Evolutionary conservation across 805 yeast species (phyloP).

Genomic region (Metschnikowia kunwiensis): DNA sequence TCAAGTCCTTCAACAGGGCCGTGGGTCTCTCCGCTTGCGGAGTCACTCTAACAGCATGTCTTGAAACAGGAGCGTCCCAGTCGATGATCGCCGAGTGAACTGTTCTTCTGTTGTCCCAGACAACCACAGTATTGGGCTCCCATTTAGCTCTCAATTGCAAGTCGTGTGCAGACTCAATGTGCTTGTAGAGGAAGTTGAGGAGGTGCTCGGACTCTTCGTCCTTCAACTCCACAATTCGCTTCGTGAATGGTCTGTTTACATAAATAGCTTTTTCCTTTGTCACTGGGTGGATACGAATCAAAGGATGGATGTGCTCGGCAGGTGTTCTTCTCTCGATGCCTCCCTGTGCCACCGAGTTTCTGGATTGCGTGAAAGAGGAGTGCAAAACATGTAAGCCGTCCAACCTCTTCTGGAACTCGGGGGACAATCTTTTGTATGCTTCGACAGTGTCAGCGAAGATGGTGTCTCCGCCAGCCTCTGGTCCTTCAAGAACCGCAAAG

Average conservation of each 20-base stretch:
- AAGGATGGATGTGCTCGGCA: conserved; percentile 34
- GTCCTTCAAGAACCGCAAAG: conserved; percentile 35
- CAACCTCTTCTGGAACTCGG: conserved; percentile 31
- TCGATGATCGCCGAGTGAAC: conserved; percentile 37
- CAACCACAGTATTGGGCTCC: conserved; percentile 36
- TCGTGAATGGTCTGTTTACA: conserved; percentile 34
- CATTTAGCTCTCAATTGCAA: conserved; percentile 37
- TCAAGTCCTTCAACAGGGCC: conserved; percentile 36
- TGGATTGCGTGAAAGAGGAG: conserved; percentile 33
- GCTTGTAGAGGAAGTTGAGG: conserved; percentile 30
- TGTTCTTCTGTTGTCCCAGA: conserved; percentile 36
- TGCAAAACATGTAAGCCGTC: conserved; percentile 35
- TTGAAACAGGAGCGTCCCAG: conserved; percentile 34
- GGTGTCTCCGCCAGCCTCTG: conserved; percentile 40
- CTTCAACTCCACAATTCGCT: conserved; percentile 34
- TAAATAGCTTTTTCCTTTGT: conserved; percentile 31
- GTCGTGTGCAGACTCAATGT: conserved; percentile 33
- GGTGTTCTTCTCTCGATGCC: conserved; percentile 34
- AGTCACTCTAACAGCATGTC: conserved; percentile 37
- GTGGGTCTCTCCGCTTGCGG: conserved; percentile 40
- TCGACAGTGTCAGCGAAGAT: conserved; percentile 37
- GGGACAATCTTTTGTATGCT: conserved; percentile 36
- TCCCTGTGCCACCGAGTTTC: conserved; percentile 27
- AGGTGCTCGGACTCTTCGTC: conserved; percentile 33
- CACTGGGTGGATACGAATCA: conserved; percentile 35